A percentile compares a stretch with the other conserved stretches of the same genome.
Conservation (phyloP, 176 grass and related monocot species). For the Avena insularis region DNA sequence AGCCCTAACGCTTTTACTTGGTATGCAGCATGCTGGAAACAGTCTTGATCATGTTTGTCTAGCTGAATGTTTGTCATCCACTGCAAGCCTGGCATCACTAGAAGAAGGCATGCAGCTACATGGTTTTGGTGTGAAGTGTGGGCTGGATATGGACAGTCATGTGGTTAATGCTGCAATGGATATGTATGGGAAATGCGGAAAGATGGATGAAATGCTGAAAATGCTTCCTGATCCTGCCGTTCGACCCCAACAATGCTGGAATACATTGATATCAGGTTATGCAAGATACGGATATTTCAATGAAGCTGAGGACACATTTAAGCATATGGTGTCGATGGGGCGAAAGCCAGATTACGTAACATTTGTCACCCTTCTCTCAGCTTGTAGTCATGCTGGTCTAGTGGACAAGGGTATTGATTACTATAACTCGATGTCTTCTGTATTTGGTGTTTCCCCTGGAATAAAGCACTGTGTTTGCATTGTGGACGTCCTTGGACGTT, state of each 20-base stretch:
- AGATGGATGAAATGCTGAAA: slow-evolving; percentile 75
- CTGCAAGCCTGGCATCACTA: slow-evolving; percentile 75
- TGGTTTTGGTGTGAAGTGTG: slow-evolving; percentile 69
- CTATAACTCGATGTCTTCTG: slow-evolving; percentile 67
- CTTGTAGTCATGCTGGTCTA: slow-evolving; percentile 82
- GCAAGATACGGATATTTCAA: slow-evolving; percentile 74
- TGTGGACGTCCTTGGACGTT: slow-evolving; percentile 80
- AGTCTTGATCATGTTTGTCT: slow-evolving; percentile 71
- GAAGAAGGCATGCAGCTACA: slow-evolving; percentile 96
- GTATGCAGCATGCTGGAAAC: slow-evolving; percentile 62
- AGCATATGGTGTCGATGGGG: slow-evolving; percentile 64
- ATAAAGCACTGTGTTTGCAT: slow-evolving; percentile 93
- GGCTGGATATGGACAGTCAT: slow-evolving; percentile 62
- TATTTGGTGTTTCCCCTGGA: slow-evolving; percentile 68
- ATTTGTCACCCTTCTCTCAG: slow-evolving; percentile 78
- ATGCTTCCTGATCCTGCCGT: slow-evolving; percentile 57
- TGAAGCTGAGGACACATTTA: slow-evolving; percentile 78
- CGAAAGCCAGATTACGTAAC: slow-evolving; percentile 78
- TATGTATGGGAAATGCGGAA: slow-evolving; percentile 94
- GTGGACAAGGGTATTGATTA: slow-evolving; percentile 76
- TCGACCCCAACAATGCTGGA: slow-evolving; percentile 77
- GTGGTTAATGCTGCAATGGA: slow-evolving; percentile 86
- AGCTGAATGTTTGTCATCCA: slow-evolving; percentile 71
- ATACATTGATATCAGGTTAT: slow-evolving; percentile 86
- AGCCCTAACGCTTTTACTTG: slow-evolving; percentile 72